Conservation (phyloP, 306 rosid species). For the Albizia julibrissin region DNA sequence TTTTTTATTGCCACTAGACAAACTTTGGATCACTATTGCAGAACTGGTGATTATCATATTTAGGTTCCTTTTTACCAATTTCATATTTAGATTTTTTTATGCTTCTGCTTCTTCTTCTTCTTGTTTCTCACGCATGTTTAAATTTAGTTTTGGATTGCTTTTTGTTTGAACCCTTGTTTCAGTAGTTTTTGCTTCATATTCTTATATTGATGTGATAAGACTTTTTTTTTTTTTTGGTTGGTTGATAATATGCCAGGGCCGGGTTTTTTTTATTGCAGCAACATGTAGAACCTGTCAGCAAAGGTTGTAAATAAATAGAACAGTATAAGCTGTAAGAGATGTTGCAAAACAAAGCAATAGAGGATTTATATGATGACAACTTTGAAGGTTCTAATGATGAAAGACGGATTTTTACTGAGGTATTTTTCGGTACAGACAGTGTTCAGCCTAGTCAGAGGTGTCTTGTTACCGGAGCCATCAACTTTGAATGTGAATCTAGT, state of each 20-base stretch:
- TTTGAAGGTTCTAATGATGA: conserved; percentile 84
- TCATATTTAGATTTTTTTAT: conserved; percentile 33
- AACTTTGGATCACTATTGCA: conserved; percentile 10
- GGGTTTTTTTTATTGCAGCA: conserved; percentile 35
- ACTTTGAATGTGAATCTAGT: conserved; percentile 64
- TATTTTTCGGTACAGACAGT: conserved; percentile 56
- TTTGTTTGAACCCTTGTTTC: background rate
- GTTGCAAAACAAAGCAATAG: conserved; percentile 47
- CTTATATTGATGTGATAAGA: background rate
- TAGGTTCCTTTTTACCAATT: conserved; percentile 1
- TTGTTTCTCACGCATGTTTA: conserved; percentile 13
- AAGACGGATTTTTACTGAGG: conserved; percentile 68
- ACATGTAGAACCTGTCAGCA: conserved; percentile 34
- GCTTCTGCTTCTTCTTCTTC: background rate
- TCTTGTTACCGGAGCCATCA: conserved; percentile 59
- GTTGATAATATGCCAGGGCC: conserved; percentile 23
- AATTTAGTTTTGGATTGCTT: background rate
- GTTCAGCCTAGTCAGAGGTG: conserved; percentile 52
- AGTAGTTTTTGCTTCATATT: background rate
- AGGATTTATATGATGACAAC: conserved; percentile 68
- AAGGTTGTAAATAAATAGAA: conserved; percentile 41
- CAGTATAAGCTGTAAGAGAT: conserved; percentile 39
- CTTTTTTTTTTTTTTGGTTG: background rate
- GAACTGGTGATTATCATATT: conserved; percentile 19
- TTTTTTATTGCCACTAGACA: conserved; percentile 10